Evolutionary conservation across 1,139 yeast genomes (phyloP).

Genomic region (Diutina sp.): DNA sequence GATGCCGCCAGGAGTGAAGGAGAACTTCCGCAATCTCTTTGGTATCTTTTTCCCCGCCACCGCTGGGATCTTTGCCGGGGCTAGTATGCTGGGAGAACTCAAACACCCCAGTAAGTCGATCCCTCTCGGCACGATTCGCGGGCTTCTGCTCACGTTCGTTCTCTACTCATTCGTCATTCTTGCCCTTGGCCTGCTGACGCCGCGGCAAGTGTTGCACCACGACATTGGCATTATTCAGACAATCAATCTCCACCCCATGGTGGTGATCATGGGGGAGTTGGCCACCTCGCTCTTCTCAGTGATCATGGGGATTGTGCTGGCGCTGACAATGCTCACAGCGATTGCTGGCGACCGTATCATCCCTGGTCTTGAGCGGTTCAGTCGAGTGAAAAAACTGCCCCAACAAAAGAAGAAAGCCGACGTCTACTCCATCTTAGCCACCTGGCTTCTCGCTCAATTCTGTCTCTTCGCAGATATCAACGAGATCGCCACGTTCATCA

Average conservation of each 20-base stretch:
- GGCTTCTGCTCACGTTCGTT: conserved; percentile 60
- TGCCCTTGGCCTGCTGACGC: conserved; percentile 67
- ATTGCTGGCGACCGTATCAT: conserved; percentile 77
- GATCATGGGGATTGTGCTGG: conserved; percentile 90
- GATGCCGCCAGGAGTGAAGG: conserved; percentile 36
- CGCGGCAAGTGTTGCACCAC: conserved; percentile 58
- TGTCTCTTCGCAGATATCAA: conserved; percentile 84
- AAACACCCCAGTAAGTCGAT: conserved; percentile 75
- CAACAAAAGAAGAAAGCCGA: conserved; percentile 47
- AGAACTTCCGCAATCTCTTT: conserved; percentile 73
- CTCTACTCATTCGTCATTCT: conserved; percentile 67
- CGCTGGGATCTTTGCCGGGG: conserved; percentile 98
- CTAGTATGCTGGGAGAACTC: conserved; percentile 96
- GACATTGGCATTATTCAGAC: conserved; percentile 83
- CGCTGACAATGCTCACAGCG: conserved; percentile 82
- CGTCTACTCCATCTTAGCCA: conserved; percentile 35
- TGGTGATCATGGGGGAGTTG: conserved; percentile 77
- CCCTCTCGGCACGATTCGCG: conserved; percentile 82
- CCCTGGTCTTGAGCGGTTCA: conserved; percentile 59
- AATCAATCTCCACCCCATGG: conserved; percentile 53
- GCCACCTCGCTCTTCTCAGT: conserved; percentile 86
- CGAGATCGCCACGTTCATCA: conserved; percentile 86
- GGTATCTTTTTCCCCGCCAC: conserved; percentile 97
- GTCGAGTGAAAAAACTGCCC: conserved; percentile 26
- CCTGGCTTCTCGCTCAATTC: conserved; percentile 74